These are phyloP conservation scores for Kalmusia sp. DNA, from an alignment of 2,329 filamentous ascomycete genomes.

Conservation along the genomic window DNA sequence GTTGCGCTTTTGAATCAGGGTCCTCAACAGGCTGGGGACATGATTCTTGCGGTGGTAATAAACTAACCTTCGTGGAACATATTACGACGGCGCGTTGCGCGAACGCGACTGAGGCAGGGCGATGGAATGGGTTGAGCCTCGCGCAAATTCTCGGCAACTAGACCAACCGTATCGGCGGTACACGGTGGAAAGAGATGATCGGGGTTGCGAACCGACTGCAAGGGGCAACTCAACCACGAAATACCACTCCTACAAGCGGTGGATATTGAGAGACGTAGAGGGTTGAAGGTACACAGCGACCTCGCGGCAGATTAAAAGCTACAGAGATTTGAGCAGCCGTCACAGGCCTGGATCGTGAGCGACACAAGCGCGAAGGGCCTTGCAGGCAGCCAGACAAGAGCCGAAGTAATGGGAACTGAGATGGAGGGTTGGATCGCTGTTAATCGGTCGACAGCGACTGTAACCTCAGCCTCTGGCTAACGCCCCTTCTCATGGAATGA, in stretches of 20 bases:
- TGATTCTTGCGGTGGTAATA: constrained; percentile 31
- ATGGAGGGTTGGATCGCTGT: constrained; percentile 28
- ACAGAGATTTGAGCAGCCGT: constrained; percentile 17
- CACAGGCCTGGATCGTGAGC: constrained; percentile 19
- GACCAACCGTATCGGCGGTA: constrained; percentile 31
- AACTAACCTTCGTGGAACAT: constrained; percentile 43
- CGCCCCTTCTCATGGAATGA: constrained; percentile 36
- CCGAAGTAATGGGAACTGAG: constrained; percentile 22
- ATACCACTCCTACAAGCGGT: constrained; percentile 12
- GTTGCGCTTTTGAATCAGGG: constrained; percentile 41
- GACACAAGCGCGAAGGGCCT: constrained; percentile 26
- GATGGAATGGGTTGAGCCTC: constrained; percentile 40
- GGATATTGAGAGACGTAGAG: constrained; percentile 20
- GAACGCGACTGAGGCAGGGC: constrained; percentile 43
- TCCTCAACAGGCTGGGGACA: constrained; percentile 16
- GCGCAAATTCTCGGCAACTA: constrained; percentile 19
- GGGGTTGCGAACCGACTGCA: constrained; percentile 38
- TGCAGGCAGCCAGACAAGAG: constrained; percentile 32
- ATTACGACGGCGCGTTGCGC: constrained; percentile 36
- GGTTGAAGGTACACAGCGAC: constrained; percentile 19
- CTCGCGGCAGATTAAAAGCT: constrained; percentile 25
- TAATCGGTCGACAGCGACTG: constrained; percentile 34
- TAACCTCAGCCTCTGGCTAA: constrained; percentile 40
- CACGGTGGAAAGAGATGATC: constrained; percentile 23
- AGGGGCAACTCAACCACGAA: constrained; percentile 28